Evolutionary conservation across 2,329 filamentous ascomycete species (phyloP), one percentile per base, ranked within the genome.

Genomic region (Lecanicillium sp.): DNA sequence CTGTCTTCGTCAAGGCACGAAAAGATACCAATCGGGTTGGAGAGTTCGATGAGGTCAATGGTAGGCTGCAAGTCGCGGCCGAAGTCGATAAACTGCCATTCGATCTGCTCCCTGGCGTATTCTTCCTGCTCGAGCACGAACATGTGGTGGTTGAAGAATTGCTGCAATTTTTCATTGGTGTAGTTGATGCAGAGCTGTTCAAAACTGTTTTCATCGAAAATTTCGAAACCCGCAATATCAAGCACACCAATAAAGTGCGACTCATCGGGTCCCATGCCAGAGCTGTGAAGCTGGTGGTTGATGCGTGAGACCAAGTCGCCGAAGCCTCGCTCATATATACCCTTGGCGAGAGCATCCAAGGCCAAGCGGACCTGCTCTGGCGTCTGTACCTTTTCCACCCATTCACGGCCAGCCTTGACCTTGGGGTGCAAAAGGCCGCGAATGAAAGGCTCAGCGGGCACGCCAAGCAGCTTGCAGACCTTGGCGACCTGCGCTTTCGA

Each of bases 81-180:
- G 62, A 98, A 98, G 66, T 98, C 93, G 62, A 98, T 98, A 64
- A 98, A 98, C 62, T 97, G 90, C 93, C 93, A 98, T 68, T 98
- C 93, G 57, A 98, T 98, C 66, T 96, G 88, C 63, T 98, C 93
- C 40, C 91, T 77, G 8, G 93, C 90, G 65, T 98, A 98, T 65
- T 98, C 93, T 65, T 98, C 93, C 61, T 98, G 93, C 64, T 98
- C 93, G 7, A 98, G 75, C 9, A 98, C 93, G 62, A 98, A 98
- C 93, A 98, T 98, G 72, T 98, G 94, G 63, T 98, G 93, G 60
- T 98, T 98, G 78, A 98, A 98, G 67, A 98, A 98, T 58, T 98
- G 93, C 62, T 98, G 93, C 6, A 98, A 80, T 66, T 96, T 98
- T 67, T 98, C 93, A 68, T 98, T 98, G 52, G 94, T 97, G 68